phyloP scores from a whole-genome alignment of 257 asterid genomes.

The Plantago major region DNA sequence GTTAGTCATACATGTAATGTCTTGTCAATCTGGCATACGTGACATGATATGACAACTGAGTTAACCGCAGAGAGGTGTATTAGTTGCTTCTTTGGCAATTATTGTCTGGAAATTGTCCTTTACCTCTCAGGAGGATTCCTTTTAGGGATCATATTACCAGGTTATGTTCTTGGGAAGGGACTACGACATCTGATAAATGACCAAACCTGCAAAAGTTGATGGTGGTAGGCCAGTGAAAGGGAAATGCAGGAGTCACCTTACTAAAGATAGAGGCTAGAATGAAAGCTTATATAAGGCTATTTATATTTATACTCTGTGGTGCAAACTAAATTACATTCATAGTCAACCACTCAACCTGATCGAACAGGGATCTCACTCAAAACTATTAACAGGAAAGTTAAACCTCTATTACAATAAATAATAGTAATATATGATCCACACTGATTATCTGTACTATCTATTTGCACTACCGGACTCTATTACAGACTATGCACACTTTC shows the following conservation, averaged over 20 bases:
- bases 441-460: slow-evolving; percentile 25
- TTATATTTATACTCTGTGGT: no score
- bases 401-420: slow-evolving; percentile 21
- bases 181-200: slow-evolving; percentile 18
- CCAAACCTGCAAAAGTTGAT: slow-evolving; percentile 11
- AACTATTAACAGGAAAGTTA: slow-evolving; percentile 26
- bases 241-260: not conserved
- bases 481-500: slow-evolving; percentile 25
- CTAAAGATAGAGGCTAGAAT: no score
- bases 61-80: not conserved
- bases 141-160: slow-evolving; percentile 10
- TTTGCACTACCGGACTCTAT: slow-evolving; percentile 25
- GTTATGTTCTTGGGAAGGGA: slow-evolving; percentile 16
- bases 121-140: slow-evolving; percentile 15
- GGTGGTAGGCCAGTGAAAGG: not conserved
- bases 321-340: slow-evolving; percentile 4
- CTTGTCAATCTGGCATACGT: no score
- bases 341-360: slow-evolving; percentile 11
- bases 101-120: slow-evolving; percentile 1
- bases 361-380: slow-evolving; percentile 23
- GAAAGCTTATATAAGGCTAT: no score
- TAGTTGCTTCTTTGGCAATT: not conserved
- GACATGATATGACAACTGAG: no score
- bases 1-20: no score
- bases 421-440: slow-evolving; percentile 20